phyloP scores from a whole-genome alignment of 208 protist species.

The Porcisia hertigi region DNA sequence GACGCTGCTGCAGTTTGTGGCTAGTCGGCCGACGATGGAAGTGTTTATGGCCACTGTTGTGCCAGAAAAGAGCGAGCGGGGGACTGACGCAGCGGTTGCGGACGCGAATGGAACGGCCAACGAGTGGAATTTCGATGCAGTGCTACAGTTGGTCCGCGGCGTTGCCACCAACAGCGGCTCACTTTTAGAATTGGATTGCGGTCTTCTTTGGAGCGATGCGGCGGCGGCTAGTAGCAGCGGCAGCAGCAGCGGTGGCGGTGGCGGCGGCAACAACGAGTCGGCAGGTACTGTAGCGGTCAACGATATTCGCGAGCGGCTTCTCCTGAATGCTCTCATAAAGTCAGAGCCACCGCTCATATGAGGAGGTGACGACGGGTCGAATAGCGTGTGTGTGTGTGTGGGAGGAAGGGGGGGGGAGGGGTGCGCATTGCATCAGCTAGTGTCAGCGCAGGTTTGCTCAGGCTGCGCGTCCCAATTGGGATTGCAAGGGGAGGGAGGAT shows the following conservation, averaged over 20 bases:
- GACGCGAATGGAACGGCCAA: background rate
- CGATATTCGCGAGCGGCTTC: constrained; percentile 43
- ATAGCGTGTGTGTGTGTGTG: background rate
- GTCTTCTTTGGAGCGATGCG: constrained; percentile 21
- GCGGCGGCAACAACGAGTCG: constrained; percentile 15
- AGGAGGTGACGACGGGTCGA: background rate
- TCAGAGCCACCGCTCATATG: background rate
- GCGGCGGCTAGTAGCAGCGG: constrained; percentile 12
- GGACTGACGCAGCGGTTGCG: background rate
- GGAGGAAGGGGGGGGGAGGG: background rate
- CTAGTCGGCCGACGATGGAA: constrained; percentile 35
- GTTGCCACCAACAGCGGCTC: constrained; percentile 32
- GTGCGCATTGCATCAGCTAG: background rate
- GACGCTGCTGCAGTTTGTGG: constrained; percentile 37
- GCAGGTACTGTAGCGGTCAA: background rate
- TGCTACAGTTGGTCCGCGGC: constrained; percentile 39
- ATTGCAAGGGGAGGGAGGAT: background rate
- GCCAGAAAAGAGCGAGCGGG: constrained; percentile 10
- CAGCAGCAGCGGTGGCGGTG: too few relatives aligned
- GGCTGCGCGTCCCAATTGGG: background rate
- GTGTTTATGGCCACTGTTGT: constrained; percentile 35
- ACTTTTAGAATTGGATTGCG: constrained; percentile 46
- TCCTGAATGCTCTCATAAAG: constrained; percentile 53
- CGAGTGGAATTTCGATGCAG: constrained; percentile 8
- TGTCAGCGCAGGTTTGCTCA: background rate